Base-by-base conservation (phyloP, 2,329 filamentous ascomycete species). In the Didymella glomerata region DNA sequence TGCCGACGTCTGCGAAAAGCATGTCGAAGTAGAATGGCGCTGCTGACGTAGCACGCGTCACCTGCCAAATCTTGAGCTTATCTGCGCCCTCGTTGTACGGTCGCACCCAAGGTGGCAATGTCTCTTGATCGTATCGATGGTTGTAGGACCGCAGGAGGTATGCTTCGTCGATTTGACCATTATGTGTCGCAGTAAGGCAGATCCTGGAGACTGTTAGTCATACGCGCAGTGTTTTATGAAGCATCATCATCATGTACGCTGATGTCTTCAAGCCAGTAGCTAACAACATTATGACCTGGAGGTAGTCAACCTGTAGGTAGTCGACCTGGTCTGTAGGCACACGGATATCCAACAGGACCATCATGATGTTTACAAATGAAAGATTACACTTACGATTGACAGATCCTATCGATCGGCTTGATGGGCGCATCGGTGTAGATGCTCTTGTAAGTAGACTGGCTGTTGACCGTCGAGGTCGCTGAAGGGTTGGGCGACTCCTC, bases 1-100 rank as follows among this genome's bases (percentile, higher is more conserved):
- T 71, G 3, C 62, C 68, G 32, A 82, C 68, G 28, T 81, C 77
- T 6, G 79, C 78, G 54, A 78, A 75, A 10, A 83, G 74, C 74
- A 81, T 80, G 45, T 82, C 77, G 70, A 83, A 83, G 68, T 81
- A 83, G 66, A 83, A 83, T 0, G 83, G 82, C 0, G 83, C 83
- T 2, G 83, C 83, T 1, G 80, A 82, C 0, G 83, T 85, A 2
- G 83, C 83, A 8, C 82, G 70, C 0, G 81, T 83, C 1, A 83
- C 83, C 67, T 84, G 71, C 78, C 82, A 85, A 40, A 85, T 83
- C 1, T 78, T 76, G 16, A 83, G 69, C 41, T 73, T 70, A 56
- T 82, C 80, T 6, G 78, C 77, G 9, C 79, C 80, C 67, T 80
- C 77, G 62, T 83, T 83, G 72, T 83, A 83, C 1, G 74, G 72